These are phyloP conservation scores for Paraphaeosphaeria sporulosa DNA, from an alignment of 2,329 filamentous ascomycete species.

Conservation along the genomic window DNA sequence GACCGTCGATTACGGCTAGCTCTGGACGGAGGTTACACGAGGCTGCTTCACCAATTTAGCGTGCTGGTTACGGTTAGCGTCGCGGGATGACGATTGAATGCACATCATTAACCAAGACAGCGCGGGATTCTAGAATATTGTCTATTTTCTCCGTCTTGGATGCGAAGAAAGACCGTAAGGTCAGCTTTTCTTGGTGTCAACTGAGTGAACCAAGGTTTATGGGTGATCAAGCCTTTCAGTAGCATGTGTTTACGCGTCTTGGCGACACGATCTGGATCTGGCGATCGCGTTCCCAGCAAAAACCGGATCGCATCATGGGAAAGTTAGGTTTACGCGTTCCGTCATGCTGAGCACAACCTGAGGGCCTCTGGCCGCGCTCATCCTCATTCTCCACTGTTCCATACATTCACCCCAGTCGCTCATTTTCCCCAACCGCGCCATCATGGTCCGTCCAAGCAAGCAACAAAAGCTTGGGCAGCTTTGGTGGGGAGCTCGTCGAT, in stretches of 20 bases:
- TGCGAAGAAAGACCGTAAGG: too few relatives aligned
- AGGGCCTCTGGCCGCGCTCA: constrained; percentile 26
- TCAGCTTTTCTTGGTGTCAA: neutral
- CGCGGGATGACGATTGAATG: too few relatives aligned
- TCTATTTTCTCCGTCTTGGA: too few relatives aligned
- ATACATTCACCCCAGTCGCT: constrained; percentile 13
- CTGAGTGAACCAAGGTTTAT: neutral
- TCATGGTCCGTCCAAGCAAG: constrained; percentile 37
- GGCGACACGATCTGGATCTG: constrained; percentile 26
- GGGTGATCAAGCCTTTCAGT: neutral
- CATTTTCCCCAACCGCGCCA: constrained; percentile 14
- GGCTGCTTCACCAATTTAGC: neutral
- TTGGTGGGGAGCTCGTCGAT: constrained; percentile 38
- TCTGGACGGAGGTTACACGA: neutral
- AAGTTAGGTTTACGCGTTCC: constrained; percentile 25
- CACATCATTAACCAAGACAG: too few relatives aligned
- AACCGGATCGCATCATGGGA: constrained; percentile 31
- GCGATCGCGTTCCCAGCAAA: constrained; percentile 23
- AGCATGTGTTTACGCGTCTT: constrained; percentile 17
- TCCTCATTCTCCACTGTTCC: neutral
- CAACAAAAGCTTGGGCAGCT: constrained; percentile 35
- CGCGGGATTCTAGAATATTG: too few relatives aligned
- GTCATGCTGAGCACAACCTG: constrained; percentile 40
- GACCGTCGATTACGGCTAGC: neutral
- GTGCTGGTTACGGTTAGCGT: too few relatives aligned